Base-by-base conservation (phyloP, 1,139 yeast genomes). In the Debaryomyces coudertii region DNA sequence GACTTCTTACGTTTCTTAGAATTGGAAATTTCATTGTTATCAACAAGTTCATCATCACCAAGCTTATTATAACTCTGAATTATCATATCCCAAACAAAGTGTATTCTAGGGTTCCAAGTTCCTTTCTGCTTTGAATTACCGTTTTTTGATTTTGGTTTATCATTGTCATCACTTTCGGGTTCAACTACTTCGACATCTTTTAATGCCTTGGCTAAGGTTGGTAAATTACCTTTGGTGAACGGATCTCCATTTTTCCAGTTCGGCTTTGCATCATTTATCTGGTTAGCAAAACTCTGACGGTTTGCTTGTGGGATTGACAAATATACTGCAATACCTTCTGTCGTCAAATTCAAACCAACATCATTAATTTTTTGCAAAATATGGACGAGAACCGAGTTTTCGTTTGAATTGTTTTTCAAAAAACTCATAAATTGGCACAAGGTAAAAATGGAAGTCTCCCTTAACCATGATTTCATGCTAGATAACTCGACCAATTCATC, bases 241-340 rank as follows among this genome's bases (percentile, higher is more conserved):
- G 98, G 97, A 57, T 89, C 83, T 28, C 82, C 82, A 34, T 75
- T 65, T 53, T 85, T 83, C 97, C 97, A 90, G 27, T 64, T 65
- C 5, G 69, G 65, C 28, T 64, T 61, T 0, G 61, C 49, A n/a
- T 68, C 54, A 1, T 53, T 48, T 1, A 77, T 61, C 7, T 59
- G 50, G 5, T 54, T 48, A 2, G 68, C 62, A 28, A 68, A 50
- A 0, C 45, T 43, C 0, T 50, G 44, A 52, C 83, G 64, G 28
- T 57, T 47, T 1, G 55, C 57, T 3, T 57, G 47, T 14, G 81
- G 77, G 49, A 82, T 62, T 30, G 79, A 60, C 39, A 90, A 68
- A 58, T 83, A 87, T 5, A 90, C 64, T 0, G 96, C 86, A 16
- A 90, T 69, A 0, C 96, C 97, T 61, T 92, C 98, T 14, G 87